Conservation (phyloP, 1,284 basidiomycete genomes). For the Moesziomyces antarcticus region DNA sequence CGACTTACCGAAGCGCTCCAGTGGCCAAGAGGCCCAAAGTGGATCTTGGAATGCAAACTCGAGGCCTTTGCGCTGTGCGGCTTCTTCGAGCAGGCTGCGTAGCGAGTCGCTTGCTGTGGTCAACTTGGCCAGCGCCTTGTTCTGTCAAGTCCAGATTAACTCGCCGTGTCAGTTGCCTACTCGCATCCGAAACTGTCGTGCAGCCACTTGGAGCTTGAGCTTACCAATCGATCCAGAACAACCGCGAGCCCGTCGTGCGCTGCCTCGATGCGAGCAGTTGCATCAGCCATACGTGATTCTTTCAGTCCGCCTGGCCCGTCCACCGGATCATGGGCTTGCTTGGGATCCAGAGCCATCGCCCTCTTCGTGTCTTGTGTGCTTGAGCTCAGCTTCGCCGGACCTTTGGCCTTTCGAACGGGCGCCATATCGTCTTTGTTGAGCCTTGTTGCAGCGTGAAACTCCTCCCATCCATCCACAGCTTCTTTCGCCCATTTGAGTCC, state of each 20-base stretch:
- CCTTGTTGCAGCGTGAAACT: constrained; percentile 33
- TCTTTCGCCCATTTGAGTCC: constrained; percentile 58
- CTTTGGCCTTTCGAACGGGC: constrained; percentile 20
- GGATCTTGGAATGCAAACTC: constrained; percentile 50
- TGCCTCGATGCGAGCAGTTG: constrained; percentile 25
- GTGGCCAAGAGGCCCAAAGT: constrained; percentile 60
- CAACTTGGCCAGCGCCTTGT: constrained; percentile 42
- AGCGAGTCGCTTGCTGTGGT: constrained; percentile 38
- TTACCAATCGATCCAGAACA: constrained; percentile 45
- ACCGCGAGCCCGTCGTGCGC: constrained; percentile 28
- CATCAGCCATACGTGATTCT: constrained; percentile 36
- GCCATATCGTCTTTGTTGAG: constrained; percentile 20
- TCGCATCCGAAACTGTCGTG: not conserved
- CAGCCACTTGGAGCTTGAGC: constrained; percentile 3
- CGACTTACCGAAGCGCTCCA: constrained; percentile 55
- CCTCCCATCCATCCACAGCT: constrained; percentile 53
- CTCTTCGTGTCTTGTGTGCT: constrained; percentile 23
- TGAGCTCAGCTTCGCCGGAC: constrained; percentile 5
- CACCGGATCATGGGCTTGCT: constrained; percentile 28
- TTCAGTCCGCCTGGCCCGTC: constrained; percentile 30
- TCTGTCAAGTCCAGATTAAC: constrained; percentile 11
- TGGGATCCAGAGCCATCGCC: constrained; percentile 21
- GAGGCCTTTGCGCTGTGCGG: constrained; percentile 39
- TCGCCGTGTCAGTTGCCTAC: not conserved
- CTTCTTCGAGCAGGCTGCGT: constrained; percentile 38